Base-by-base conservation (phyloP, 108 stramenopile genomes). In the Hondaea fermentalgiana region DNA sequence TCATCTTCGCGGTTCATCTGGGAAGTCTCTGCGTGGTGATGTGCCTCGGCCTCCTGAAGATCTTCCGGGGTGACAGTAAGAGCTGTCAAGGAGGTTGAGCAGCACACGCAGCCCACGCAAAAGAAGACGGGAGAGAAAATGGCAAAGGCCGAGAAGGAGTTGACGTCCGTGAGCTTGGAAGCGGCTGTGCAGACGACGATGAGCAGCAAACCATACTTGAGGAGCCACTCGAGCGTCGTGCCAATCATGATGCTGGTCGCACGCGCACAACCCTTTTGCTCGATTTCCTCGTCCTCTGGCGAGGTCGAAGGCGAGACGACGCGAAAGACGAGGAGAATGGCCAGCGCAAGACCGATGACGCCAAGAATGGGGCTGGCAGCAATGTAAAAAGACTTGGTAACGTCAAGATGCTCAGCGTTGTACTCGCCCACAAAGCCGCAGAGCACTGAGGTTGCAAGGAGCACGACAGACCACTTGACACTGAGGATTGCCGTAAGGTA, bases 121-220 rank as follows among this genome's bases (percentile, higher is more conserved):
- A 83, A 83, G 28, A 83, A 83, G 6, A 83, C 49, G 19, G 76
- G 76, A 6, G 76, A 83, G 76, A 83, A 83, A 16, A 83, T 83
- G 45, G 76, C 76, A 83, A 83, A 83, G 12, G 76, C 76, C 19
- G 76, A 83, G 51, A 83, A 45, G 6, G 49, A 53, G 51, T 83
- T 83, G 19, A 83, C 76, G 51, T 83, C 51, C n/a, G 45, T 83
- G 45, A 83, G 76, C 23, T 83, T 83, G 10, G 76, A 47, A 47
- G 76, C 76, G 6, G 51, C 51, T 19, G 51, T 47, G n/a, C 49
- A 83, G 19, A 83, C 76, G 3, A 83, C 51, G 51, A 83, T 83
- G 51, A 83, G 49, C 6, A 83, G n/a, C 51, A 83, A 16, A 2
- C 76, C 76, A 45, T 53, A 83, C 76, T 47, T 53, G 76, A 47